phyloP scores from a whole-genome alignment of 164 flowering plant species.

The Vitis rotundifolia region DNA sequence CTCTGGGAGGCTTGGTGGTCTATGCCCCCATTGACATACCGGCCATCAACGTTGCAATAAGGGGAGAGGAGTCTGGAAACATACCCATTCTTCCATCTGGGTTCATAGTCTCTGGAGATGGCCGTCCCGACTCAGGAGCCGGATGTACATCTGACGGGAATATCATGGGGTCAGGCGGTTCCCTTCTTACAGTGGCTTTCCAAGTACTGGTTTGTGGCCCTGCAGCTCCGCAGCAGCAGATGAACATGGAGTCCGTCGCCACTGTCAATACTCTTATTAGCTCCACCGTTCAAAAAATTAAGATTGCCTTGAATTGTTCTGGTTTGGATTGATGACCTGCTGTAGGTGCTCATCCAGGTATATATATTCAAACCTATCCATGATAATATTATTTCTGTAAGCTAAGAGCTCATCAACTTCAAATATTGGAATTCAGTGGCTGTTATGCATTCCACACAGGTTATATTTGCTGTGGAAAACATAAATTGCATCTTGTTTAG shows the following conservation, averaged over 20 bases:
- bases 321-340: conserved; percentile 9
- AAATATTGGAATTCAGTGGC: no score
- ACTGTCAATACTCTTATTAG: conserved; percentile 40
- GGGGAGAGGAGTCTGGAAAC: conserved; percentile 27
- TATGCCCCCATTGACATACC: conserved; percentile 39
- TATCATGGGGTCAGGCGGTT: conserved; percentile 13
- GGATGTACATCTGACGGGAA: conserved; percentile 11
- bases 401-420: no score
- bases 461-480: no score
- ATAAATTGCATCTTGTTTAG: no score
- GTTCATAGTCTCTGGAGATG: conserved; percentile 35
- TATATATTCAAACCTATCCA: no score
- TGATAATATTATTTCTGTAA: no score
- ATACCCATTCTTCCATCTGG: conserved; percentile 54
- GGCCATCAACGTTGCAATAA: conserved; percentile 24
- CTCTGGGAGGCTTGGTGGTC: conserved; percentile 29
- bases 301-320: conserved; percentile 30
- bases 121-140: conserved; percentile 12
- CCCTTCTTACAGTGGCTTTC: conserved; percentile 43
- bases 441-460: no score
- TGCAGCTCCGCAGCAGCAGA: conserved; percentile 19
- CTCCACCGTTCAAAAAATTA: conserved; percentile 38
- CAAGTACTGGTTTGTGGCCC: conserved; percentile 38
- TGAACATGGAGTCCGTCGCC: conserved; percentile 37
- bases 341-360: no score